phyloP scores from a whole-genome alignment of 2,329 filamentous ascomycete genomes.

The Simplicillium aogashimaense region DNA sequence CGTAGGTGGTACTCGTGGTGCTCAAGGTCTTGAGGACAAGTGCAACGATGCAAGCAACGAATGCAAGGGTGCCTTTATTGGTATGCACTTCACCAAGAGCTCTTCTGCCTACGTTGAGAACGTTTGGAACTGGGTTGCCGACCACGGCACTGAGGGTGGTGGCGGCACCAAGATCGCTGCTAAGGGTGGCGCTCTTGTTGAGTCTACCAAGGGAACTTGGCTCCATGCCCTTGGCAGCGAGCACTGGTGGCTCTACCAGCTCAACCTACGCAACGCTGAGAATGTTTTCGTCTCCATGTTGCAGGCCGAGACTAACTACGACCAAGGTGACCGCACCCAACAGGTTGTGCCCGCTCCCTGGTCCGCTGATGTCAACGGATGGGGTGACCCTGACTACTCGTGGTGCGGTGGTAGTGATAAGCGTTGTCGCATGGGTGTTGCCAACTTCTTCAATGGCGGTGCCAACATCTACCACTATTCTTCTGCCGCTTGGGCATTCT shows the following conservation, averaged over 20 bases:
- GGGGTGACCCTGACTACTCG: constrained; percentile 31
- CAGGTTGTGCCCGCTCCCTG: constrained; percentile 26
- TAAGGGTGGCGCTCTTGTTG: constrained; percentile 36
- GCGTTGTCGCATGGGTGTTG: constrained; percentile 31
- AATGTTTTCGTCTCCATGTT: constrained; percentile 40
- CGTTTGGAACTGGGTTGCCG: constrained; percentile 28
- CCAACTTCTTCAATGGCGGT: constrained; percentile 30
- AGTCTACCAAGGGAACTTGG: constrained; percentile 41
- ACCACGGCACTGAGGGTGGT: constrained; percentile 37
- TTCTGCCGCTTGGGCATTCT: constrained; percentile 33
- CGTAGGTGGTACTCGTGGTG: constrained; percentile 31
- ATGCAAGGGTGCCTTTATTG: constrained; percentile 36
- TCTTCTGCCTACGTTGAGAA: constrained; percentile 5
- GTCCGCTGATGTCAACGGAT: constrained; percentile 21
- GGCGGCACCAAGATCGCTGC: constrained; percentile 34
- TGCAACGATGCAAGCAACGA: constrained; percentile 21
- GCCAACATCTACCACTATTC: constrained; percentile 29
- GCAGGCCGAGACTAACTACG: constrained; percentile 42
- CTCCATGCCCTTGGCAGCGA: constrained; percentile 36
- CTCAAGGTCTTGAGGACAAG: constrained; percentile 24
- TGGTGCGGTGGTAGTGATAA: constrained; percentile 25
- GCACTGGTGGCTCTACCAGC: constrained; percentile 49
- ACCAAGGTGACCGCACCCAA: constrained; percentile 20
- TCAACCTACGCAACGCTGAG: constrained; percentile 37
- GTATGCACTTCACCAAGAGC: constrained; percentile 35